Base-by-base conservation (phyloP, 768 basidiomycete genomes). In the Amanita rubescens region DNA sequence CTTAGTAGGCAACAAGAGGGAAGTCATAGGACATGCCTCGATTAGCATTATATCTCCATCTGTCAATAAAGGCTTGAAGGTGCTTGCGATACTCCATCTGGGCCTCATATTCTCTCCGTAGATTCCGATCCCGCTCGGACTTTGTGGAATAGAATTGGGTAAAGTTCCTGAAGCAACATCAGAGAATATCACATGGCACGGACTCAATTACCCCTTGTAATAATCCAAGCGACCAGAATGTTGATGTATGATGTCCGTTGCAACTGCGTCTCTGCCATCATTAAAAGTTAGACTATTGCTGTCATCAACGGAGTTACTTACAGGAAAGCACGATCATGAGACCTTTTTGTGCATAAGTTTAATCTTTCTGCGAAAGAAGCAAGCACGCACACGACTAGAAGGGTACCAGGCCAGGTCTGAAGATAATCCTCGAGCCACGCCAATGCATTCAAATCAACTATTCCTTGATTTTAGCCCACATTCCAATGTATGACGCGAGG, bases 91-190 rank as follows among this genome's bases (percentile, higher is more conserved):
- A 98, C 9, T 89, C 87, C 80, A 96, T 84, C 69, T 99, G 96
- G 0, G 92, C 76, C 32, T 98, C 95, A 68, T 98, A 99, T 67
- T 98, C 95, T 69, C 93, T 94, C 38, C 82, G 82, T 68, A 94
- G 71, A 63, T 94, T 94, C 55, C 84, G 83, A 60, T 93, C 89
- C 24, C 96, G 86, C 64, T 98, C 96, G 3, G 87, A 90, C 71
- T 98, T 97, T 19, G 95, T 98, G 1, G 95, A 94, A 66, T 99
- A 98, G 78, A 99, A 98, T 67, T 98, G 94, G 1, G 90, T 85
- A 69, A 98, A 99, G 72, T 98, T 98, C 54, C 89, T 91, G 59
- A 20, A 8, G 6, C 25, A 51, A 62, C 39, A 51, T 56, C 9
- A 54, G 50, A 25, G 57, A 48, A 35, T 25, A 49, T 2, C 43